These are phyloP conservation scores for Pythium guiyangense DNA, from an alignment of 352 stramenopile genomes.

Conservation along the genomic window DNA sequence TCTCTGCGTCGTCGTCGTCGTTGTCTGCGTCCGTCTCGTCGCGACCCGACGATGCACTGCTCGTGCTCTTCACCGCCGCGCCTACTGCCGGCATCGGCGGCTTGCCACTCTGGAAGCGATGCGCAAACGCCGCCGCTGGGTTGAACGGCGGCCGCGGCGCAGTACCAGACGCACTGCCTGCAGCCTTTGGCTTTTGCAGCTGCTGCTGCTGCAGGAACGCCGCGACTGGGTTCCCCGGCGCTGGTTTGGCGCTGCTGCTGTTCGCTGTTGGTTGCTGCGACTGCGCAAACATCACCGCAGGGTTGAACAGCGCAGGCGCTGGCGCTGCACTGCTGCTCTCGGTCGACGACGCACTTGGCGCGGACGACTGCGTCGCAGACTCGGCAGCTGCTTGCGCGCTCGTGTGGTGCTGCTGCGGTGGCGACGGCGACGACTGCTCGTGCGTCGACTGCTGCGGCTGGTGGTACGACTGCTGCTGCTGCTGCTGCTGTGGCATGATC, in stretches of 20 bases:
- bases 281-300: conserved; percentile 57
- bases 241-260: conserved; percentile 10
- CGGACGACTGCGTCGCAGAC: not conserved
- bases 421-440: conserved; percentile 18
- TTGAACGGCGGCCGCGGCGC: conserved; percentile 29
- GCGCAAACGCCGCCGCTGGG: conserved; percentile 46
- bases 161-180: conserved; percentile 9
- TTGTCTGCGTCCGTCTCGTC: conserved; percentile 31
- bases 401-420: conserved; percentile 18
- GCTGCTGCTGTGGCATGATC: conserved; percentile 23
- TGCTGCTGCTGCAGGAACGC: conserved; percentile 60
- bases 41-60: conserved; percentile 1
- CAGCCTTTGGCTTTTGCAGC: conserved; percentile 23
- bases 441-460: conserved; percentile 27
- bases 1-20: conserved; percentile 33
- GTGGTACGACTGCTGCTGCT: conserved; percentile 15
- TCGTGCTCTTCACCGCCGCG: conserved; percentile 24
- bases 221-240: conserved; percentile 34
- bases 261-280: conserved; percentile 14
- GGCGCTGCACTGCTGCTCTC: conserved; percentile 5
- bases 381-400: not conserved
- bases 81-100: conserved; percentile 27
- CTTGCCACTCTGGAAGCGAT: conserved; percentile 45
- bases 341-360: conserved; percentile 12
- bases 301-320: conserved; percentile 26